A percentile compares a stretch with the other conserved stretches of the same genome.
Conservation (phyloP, 345 rosid genomes). For the Arabidopsis thaliana region TAIR10.1 NC_003070.9:5717001-5717500, state of each 20-base stretch:
- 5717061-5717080: constrained; percentile 56
- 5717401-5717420: constrained; percentile 50
- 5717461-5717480: constrained; percentile 50
- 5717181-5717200: constrained; percentile 86
- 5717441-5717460: constrained; percentile 55
- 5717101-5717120: constrained; percentile 57
- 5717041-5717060: constrained; percentile 50
- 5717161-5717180: constrained; percentile 88
- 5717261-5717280: constrained; percentile 68
- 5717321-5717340: constrained; percentile 74
- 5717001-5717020: constrained; percentile 72
- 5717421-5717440: constrained; percentile 46
- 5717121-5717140: constrained; percentile 72
- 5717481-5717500: constrained; percentile 52
- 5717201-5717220: constrained; percentile 61
- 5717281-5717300: constrained; percentile 73
- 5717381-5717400: constrained; percentile 54
- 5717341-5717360: constrained; percentile 88
- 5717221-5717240: constrained; percentile 65
- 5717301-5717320: constrained; percentile 68
- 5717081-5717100: constrained; percentile 51
- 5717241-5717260: constrained; percentile 78
- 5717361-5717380: constrained; percentile 58
- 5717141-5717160: constrained; percentile 84
- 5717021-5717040: constrained; percentile 58